These are phyloP conservation scores for Colletotrichum sp. DNA, from an alignment of 2,329 filamentous ascomycete species.

Conservation along the genomic window DNA sequence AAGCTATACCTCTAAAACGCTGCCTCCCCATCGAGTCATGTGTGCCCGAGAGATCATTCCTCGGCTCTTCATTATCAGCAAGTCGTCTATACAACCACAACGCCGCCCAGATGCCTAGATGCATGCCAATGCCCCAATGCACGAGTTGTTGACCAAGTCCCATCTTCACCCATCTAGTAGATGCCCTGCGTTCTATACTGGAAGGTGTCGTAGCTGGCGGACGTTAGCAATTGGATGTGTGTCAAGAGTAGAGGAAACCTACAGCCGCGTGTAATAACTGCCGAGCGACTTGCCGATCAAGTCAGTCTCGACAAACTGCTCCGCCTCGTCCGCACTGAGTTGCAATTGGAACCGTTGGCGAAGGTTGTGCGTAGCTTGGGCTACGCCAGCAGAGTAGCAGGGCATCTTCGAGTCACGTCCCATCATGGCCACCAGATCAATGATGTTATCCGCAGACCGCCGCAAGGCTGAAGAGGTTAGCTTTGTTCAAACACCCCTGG, in stretches of 20 bases:
- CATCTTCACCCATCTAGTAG: conserved; percentile 58
- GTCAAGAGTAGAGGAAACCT: conserved; percentile 38
- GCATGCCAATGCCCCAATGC: conserved; percentile 13
- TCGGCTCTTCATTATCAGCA: conserved; percentile 19
- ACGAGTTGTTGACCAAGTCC: neutral
- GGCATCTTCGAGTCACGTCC: conserved; percentile 84
- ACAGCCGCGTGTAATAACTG: conserved; percentile 88
- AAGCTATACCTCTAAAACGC: neutral
- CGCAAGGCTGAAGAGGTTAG: conserved; percentile 62
- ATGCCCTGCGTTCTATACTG: conserved; percentile 89
- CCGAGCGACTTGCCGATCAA: conserved; percentile 81
- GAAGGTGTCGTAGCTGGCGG: conserved; percentile 77
- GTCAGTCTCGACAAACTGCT: conserved; percentile 81
- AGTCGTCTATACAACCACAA: conserved; percentile 22
- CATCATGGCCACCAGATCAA: conserved; percentile 86
- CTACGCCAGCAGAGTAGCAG: conserved; percentile 78
- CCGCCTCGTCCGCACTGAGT: conserved; percentile 81
- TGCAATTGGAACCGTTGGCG: conserved; percentile 82
- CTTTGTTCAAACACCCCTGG: neutral
- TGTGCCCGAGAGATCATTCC: conserved; percentile 12
- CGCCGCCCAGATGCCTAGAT: conserved; percentile 23
- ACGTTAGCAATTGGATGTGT: neutral
- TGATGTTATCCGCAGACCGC: conserved; percentile 79
- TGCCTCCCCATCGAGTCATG: neutral
- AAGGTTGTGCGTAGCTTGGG: conserved; percentile 71